Conservation (phyloP, 345 rosid genomes). For the Salix purpurea region DNA sequence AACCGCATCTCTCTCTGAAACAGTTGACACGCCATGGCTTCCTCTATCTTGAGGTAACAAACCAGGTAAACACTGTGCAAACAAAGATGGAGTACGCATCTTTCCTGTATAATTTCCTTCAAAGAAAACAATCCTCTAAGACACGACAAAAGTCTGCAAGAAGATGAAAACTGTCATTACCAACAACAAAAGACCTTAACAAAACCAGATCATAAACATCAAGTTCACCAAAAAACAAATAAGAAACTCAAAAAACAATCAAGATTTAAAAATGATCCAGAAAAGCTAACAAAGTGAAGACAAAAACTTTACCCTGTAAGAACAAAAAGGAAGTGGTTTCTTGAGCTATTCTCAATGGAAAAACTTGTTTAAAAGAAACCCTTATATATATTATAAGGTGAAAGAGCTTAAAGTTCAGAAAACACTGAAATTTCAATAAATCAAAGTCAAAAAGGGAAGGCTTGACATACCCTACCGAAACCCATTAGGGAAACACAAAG, state of each 20-base stretch:
- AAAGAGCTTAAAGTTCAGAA: background rate
- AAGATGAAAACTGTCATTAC: background rate
- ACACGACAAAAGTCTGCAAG: constrained; percentile 22
- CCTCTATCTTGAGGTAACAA: constrained; percentile 66
- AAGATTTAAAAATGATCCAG: background rate
- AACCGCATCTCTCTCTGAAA: constrained; percentile 65
- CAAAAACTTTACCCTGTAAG: background rate
- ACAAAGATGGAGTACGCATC: constrained; percentile 92
- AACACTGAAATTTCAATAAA: background rate
- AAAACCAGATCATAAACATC: background rate
- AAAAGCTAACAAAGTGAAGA: background rate
- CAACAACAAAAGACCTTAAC: background rate
- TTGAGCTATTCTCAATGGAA: background rate
- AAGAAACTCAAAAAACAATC: constrained; percentile 11
- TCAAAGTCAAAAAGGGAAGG: background rate
- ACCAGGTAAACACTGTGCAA: constrained; percentile 91
- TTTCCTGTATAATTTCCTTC: constrained; percentile 3
- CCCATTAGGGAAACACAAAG: background rate
- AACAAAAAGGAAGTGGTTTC: background rate
- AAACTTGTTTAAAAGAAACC: background rate
- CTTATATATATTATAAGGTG: background rate
- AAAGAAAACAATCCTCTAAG: background rate
- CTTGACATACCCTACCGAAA: background rate
- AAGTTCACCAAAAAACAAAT: background rate
- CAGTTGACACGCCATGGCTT: constrained; percentile 46